Conservation (phyloP, 1,284 basidiomycete genomes). For the Leccinum variabile region DNA sequence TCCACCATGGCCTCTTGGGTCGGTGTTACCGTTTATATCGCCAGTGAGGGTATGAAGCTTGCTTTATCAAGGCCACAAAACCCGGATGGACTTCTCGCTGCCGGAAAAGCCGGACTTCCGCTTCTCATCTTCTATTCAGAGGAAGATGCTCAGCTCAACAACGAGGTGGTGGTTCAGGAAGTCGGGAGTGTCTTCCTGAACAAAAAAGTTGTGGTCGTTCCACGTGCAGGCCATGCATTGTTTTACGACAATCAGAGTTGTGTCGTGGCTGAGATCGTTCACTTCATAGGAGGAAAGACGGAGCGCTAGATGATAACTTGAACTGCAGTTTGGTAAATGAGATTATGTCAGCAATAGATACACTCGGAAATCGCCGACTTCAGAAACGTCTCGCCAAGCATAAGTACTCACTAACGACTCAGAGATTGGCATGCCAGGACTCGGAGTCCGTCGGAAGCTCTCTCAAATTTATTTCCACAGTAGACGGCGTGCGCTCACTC, state of each 20-base stretch:
- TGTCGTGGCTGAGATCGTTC: conserved; percentile 10
- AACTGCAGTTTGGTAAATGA: background rate
- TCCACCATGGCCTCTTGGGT: conserved; percentile 7
- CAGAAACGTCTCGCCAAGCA: too few species aligned
- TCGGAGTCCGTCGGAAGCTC: too few species aligned
- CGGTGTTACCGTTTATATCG: background rate
- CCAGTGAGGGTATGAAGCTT: background rate
- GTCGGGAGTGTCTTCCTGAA: background rate
- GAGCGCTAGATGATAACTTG: too few species aligned
- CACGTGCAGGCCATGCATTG: conserved; percentile 8
- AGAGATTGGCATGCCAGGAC: too few species aligned
- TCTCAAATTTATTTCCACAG: too few species aligned
- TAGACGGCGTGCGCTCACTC: too few species aligned
- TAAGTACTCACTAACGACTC: too few species aligned
- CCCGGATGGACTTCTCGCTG: background rate
- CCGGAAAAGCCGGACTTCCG: background rate
- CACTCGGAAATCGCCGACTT: background rate
- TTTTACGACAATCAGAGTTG: conserved; percentile 4
- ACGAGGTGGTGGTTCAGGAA: conserved; percentile 3
- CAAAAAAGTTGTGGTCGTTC: conserved; percentile 5
- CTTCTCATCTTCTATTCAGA: background rate
- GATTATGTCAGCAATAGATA: background rate
- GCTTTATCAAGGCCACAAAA: background rate
- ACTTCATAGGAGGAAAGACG: conserved; percentile 4
- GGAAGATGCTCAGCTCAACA: conserved; percentile 10